A percentile compares a stretch with the other conserved stretches of the same genome.
These are phyloP conservation scores for Teratosphaeria destructans DNA, from an alignment of 2,329 filamentous ascomycete genomes.

Conservation along the genomic window DNA sequence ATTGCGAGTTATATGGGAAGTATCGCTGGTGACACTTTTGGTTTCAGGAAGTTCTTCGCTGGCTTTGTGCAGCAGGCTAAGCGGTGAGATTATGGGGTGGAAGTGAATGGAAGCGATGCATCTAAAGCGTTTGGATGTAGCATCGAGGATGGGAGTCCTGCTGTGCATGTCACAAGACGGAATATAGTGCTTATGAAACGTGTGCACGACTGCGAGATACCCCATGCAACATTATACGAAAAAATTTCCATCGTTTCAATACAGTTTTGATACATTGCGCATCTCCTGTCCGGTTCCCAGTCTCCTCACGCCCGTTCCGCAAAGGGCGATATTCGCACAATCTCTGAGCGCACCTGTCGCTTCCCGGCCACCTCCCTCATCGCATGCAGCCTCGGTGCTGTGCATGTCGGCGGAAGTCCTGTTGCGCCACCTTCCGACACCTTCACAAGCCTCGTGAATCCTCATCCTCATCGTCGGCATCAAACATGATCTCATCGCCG, in stretches of 20 bases:
- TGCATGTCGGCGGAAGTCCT: too few relatives aligned
- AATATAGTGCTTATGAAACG: not conserved
- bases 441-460: not conserved
- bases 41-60: conserved; percentile 37
- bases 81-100: conserved; percentile 1
- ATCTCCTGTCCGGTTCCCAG: too few relatives aligned
- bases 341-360: too few relatives aligned
- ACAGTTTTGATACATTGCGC: not conserved
- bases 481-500: not conserved
- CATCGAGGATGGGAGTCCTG: not conserved
- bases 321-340: not conserved
- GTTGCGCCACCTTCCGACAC: too few relatives aligned
- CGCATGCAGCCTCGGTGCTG: too few relatives aligned
- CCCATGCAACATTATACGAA: not conserved
- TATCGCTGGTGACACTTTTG: conserved; percentile 35
- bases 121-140: not conserved
- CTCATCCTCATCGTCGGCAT: not conserved
- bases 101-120: not conserved
- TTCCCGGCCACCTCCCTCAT: too few relatives aligned
- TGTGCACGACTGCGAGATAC: not conserved
- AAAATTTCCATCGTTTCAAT: not conserved
- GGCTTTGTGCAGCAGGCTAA: conserved; percentile 30
- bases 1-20: conserved; percentile 55
- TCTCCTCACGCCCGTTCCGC: too few relatives aligned
- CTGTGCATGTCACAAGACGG: not conserved